Evolutionary conservation across 306 rosid genomes (phyloP).

Genomic region (Coriaria nepalensis): DNA sequence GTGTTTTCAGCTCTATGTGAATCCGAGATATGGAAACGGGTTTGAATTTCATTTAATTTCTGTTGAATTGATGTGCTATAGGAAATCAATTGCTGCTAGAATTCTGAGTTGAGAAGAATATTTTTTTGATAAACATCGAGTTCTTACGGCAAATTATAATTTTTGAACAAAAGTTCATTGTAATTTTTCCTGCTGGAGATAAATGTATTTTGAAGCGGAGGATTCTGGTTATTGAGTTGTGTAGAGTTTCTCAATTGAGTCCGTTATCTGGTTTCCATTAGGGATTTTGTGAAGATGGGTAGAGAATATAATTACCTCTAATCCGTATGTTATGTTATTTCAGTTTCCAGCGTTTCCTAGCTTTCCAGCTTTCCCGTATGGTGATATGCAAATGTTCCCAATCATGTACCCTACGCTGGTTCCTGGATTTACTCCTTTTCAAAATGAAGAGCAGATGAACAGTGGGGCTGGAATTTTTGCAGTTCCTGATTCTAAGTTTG

Average conservation of each 20-base stretch:
- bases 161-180: no score
- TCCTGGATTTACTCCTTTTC: constrained; percentile 36
- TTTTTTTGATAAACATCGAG: no score
- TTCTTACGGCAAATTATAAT: no score
- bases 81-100: no score
- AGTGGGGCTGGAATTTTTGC: constrained; percentile 92
- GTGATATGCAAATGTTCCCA: constrained; percentile 54
- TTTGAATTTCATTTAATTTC: no score
- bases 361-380: constrained; percentile 28
- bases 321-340: constrained; percentile 11
- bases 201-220: no score
- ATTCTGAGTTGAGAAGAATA: no score
- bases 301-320: not conserved
- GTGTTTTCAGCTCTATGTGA: no score
- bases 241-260: not conserved
- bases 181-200: no score
- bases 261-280: not conserved
- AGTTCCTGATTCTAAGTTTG: constrained; percentile 50
- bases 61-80: no score
- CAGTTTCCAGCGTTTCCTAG: constrained; percentile 42
- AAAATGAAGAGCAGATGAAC: constrained; percentile 45
- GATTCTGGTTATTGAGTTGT: no score
- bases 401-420: constrained; percentile 55
- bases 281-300: not conserved
- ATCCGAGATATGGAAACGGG: no score